Base-by-base conservation (phyloP, 140 eudicot species). In the Erigeron philadelphicus region DNA sequence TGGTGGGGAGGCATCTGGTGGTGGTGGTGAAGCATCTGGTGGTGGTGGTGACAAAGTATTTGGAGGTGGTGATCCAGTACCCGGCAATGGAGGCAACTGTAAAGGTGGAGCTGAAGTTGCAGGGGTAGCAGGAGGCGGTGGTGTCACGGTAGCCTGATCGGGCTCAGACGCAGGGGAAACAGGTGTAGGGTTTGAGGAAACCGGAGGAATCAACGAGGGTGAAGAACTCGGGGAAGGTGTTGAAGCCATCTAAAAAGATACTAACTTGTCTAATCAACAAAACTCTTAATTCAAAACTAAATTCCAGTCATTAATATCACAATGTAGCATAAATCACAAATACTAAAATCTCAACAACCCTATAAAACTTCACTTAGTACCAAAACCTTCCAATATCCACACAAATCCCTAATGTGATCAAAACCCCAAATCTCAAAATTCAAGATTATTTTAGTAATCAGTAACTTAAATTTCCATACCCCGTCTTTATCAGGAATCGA, bases 161-260 rank as follows among this genome's bases (percentile, higher is more conserved):
- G 78, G 77, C 66, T 52, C 76, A 55, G 79, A 66, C 1, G 25
- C 42, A 1, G 80, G 71, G 40, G 85, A 69, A 35, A 61, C 66
- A 12, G 74, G 65, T 13, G 65, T 23, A 23, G 78, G 73, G 43
- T 47, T 64, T 1, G 85, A 72, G 48, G 81, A 66, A 0, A 18
- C 25, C 2, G 78, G 67, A 23, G 83, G 67, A 35, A 57, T 58
- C 19, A 80, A 55, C 18, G 80, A 21, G 21, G 85, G 85, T 23
- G 85, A 70, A 66, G 83, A 75, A 69, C 65, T 71, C 11, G 94
- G 94, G 61, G 88, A 83, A 61, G 85, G 87, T 67, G 71, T 68
- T 1, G 89, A 81, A 67, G 87, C 76, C 89, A 86, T 86, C 52
- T 44, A 58, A 65, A 64, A 50, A 50, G 17, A 7, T 47, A 13